Percentiles rank a stretch among this genome's conserved stretches.
Evolutionary conservation across 2,329 filamentous ascomycete genomes (phyloP).

Genomic region (Graphilbum fragrans): DNA sequence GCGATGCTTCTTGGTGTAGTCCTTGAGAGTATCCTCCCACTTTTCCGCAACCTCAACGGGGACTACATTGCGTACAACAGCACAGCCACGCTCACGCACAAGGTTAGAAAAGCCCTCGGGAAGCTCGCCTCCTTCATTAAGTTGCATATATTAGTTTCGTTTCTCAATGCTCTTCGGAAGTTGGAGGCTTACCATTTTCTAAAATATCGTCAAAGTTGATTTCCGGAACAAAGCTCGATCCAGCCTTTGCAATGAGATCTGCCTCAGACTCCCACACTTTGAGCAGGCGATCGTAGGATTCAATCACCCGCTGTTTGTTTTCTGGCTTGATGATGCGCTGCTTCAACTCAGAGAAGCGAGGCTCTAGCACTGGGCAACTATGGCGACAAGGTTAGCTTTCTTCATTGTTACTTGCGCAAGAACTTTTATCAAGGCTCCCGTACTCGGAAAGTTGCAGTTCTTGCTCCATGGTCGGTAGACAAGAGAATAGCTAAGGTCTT

Average conservation of each 20-base stretch:
- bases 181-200: constrained; percentile 1
- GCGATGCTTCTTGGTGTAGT: constrained; percentile 12
- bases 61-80: constrained; percentile 14
- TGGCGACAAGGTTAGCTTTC: background rate
- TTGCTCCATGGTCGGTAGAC: no score
- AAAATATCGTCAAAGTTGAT: constrained; percentile 9
- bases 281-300: constrained; percentile 9
- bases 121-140: constrained; percentile 1
- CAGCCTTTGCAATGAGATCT: background rate
- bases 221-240: constrained; percentile 9
- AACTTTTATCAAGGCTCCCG: background rate
- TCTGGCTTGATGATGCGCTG: constrained; percentile 10
- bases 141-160: no score
- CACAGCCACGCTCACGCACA: constrained; percentile 11
- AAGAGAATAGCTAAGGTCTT: no score
- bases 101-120: constrained; percentile 7
- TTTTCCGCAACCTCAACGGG: constrained; percentile 10
- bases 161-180: no score
- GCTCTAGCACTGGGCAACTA: constrained; percentile 11
- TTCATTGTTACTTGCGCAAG: no score
- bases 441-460: no score
- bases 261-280: constrained; percentile 7
- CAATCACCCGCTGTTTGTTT: constrained; percentile 6
- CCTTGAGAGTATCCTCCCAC: constrained; percentile 12
- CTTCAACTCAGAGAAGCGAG: constrained; percentile 11